Conservation (phyloP, 768 basidiomycete genomes). For the Amanita subjunquillea region DNA sequence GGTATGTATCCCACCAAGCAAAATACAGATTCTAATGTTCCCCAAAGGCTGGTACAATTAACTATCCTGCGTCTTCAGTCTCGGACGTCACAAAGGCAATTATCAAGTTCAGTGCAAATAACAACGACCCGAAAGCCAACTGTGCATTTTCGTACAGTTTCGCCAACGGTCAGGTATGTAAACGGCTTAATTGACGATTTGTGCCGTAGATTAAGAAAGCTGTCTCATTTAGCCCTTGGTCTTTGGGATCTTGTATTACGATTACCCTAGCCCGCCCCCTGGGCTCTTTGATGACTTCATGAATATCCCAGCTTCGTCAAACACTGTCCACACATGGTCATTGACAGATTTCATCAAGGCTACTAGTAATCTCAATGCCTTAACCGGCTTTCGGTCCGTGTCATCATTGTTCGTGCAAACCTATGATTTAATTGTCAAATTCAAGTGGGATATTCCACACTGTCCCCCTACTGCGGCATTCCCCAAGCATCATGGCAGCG, state of each 20-base stretch:
- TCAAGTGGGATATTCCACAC: slow-evolving; percentile 20
- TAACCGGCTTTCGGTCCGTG: slow-evolving; percentile 10
- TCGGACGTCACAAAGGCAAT: slow-evolving; percentile 24
- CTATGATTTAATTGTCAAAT: background rate
- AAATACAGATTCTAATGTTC: background rate
- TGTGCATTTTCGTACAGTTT: slow-evolving; percentile 37
- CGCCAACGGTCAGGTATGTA: slow-evolving; percentile 21
- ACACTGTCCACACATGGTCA: slow-evolving; percentile 22
- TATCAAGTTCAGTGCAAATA: slow-evolving; percentile 20
- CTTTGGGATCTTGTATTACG: slow-evolving; percentile 35
- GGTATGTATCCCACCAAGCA: background rate
- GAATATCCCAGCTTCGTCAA: slow-evolving; percentile 19
- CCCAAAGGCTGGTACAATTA: slow-evolving; percentile 39
- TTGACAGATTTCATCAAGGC: slow-evolving; percentile 22
- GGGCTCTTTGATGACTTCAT: no score
- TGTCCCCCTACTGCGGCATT: slow-evolving; percentile 21
- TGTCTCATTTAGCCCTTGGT: slow-evolving; percentile 8
- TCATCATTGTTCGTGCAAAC: background rate
- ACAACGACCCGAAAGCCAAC: slow-evolving; percentile 26
- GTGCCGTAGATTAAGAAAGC: no score
- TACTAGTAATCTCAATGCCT: slow-evolving; percentile 15
- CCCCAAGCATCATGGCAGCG: slow-evolving; percentile 19
- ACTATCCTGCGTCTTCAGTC: slow-evolving; percentile 14
- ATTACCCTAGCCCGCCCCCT: slow-evolving; percentile 23
- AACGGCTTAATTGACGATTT: no score